Conservation (phyloP, 179 eudicot species). For the Dionaea muscipula region DNA sequence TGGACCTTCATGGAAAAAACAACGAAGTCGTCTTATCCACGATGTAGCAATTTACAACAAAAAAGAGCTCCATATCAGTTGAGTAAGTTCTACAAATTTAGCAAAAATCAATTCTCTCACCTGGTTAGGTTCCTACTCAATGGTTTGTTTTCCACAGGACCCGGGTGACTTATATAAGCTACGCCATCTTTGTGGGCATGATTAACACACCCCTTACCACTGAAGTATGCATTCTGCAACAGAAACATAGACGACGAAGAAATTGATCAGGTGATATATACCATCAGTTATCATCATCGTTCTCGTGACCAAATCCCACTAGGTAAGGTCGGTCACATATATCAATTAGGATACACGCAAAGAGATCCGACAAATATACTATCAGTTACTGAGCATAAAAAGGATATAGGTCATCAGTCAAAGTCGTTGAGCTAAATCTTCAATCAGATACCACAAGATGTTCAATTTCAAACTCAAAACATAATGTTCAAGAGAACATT, state of each 20-base stretch:
- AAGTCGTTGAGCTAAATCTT: too few species aligned
- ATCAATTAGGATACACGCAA: too few species aligned
- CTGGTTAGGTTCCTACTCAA: conserved; percentile 15
- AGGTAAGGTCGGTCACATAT: too few species aligned
- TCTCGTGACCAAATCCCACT: too few species aligned
- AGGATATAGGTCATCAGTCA: not conserved
- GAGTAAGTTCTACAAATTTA: too few species aligned
- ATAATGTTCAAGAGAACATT: too few species aligned
- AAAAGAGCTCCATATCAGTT: not conserved
- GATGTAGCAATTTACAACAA: too few species aligned
- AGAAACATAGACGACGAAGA: conserved; percentile 3
- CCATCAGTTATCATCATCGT: too few species aligned
- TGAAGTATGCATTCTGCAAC: conserved; percentile 34
- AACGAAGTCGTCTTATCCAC: not conserved
- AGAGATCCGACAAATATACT: too few species aligned
- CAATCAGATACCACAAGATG: too few species aligned
- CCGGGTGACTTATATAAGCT: conserved; percentile 9
- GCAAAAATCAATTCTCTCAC: not conserved
- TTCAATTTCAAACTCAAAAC: not conserved
- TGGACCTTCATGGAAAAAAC: conserved; percentile 3
- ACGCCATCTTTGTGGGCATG: conserved; percentile 11
- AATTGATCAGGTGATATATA: not conserved
- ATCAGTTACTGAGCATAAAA: not conserved
- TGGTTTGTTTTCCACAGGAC: conserved; percentile 14
- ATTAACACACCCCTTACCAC: conserved; percentile 20